phyloP scores from a whole-genome alignment of 192 early-diverging fungal species.

The Backusella tuberculispora region DNA sequence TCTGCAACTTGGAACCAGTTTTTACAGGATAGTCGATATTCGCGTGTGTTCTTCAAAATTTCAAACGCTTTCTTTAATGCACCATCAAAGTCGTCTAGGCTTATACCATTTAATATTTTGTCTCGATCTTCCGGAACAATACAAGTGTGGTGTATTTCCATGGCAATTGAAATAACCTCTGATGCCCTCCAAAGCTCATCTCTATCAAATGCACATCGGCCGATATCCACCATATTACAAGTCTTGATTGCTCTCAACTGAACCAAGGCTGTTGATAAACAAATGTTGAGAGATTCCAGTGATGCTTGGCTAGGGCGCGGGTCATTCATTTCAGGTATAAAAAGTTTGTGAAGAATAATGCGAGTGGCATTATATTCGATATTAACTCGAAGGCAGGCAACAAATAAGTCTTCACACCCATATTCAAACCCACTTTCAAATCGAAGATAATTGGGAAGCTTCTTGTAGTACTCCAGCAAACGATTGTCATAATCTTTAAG shows the following conservation, averaged over 20 bases:
- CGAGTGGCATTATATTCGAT: conserved; percentile 44
- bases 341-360: conserved; percentile 42
- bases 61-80: conserved; percentile 26
- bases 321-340: conserved; percentile 39
- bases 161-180: conserved; percentile 34
- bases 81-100: conserved; percentile 18
- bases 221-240: conserved; percentile 10
- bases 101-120: conserved; percentile 33
- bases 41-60: conserved; percentile 33
- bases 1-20: conserved; percentile 37
- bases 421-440: conserved; percentile 46
- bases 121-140: conserved; percentile 3
- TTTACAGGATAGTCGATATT: conserved; percentile 26
- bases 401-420: conserved; percentile 39
- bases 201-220: conserved; percentile 41
- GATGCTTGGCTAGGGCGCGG: conserved; percentile 23
- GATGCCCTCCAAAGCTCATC: conserved; percentile 44
- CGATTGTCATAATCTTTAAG: conserved; percentile 29
- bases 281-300: conserved; percentile 38
- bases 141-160: conserved; percentile 29
- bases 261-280: conserved; percentile 29
- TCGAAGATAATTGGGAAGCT: conserved; percentile 32
- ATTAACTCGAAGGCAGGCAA: conserved; percentile 37
- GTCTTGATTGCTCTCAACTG: conserved; percentile 32
- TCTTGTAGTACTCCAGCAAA: conserved; percentile 18